Conservation (phyloP, 257 asterid species). For the Solanum ossicruentum region DNA sequence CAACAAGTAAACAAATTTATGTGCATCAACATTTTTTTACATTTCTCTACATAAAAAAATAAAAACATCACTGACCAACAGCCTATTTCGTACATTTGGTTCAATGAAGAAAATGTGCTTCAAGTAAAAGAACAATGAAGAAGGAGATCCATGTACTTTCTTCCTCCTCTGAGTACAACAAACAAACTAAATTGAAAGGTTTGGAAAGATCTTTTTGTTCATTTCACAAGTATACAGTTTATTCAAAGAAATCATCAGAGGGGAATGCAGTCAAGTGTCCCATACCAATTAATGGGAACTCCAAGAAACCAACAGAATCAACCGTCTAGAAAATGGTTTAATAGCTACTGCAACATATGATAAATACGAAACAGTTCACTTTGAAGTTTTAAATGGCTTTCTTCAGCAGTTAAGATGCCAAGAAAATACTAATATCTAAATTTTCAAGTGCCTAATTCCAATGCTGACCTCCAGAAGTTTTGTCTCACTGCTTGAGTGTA, state of each 20-base stretch:
- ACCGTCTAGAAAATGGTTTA: not conserved
- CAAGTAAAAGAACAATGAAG: not conserved
- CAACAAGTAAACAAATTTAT: not conserved
- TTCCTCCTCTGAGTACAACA: not conserved
- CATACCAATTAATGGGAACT: not conserved
- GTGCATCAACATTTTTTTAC: not conserved
- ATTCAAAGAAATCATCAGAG: not conserved
- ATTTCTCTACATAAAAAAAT: not conserved
- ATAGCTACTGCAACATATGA: not conserved
- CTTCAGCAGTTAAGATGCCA: not conserved
- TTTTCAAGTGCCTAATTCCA: not conserved
- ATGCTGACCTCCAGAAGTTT: constrained; percentile 38
- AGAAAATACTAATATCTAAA: not conserved
- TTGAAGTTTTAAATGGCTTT: not conserved
- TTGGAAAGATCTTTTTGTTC: not conserved
- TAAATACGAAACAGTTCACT: not conserved
- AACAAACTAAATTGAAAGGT: not conserved
- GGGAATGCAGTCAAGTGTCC: not conserved
- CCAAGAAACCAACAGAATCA: not conserved
- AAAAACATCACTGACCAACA: not conserved
- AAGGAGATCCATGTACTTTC: not conserved
- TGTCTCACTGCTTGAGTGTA: constrained; percentile 36
- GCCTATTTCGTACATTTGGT: not conserved
- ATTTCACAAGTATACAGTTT: not conserved
- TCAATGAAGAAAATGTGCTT: not conserved